Evolutionary conservation across 2,329 filamentous ascomycete genomes (phyloP), one percentile per base, ranked within the genome.

Genomic region (Nothophaeocryptopus gaeumannii): DNA sequence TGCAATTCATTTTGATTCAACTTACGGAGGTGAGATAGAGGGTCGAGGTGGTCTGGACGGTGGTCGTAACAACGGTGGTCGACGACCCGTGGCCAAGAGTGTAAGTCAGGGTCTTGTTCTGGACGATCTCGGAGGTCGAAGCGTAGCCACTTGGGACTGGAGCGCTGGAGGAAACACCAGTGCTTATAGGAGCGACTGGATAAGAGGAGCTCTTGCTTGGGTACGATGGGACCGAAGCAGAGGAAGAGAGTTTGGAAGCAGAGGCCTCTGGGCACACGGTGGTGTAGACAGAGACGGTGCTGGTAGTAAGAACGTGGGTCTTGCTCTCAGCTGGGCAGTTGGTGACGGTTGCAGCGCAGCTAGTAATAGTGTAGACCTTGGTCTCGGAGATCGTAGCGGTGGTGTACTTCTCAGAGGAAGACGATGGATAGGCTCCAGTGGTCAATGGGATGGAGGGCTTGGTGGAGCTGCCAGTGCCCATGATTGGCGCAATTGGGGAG

Each of bases 41-140:
- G 36, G 66, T 70, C 12, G 62, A 64, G 51, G 67, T 70, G 31
- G 57, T 59, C 50, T 67, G 56, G 43, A 69, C 38, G 14, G 67
- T 68, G 47, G 66, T 68, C 43, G 66, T 69, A 41, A 65, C 55
- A 38, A 65, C 60, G 33, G 59, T 65, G 47, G 60, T 59, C 34
- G 65, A 65, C n/a, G 64, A 56, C 40, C 65, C 66, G 44, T 55
- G 45, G 47, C 64, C 65, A 15, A 63, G 60, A 56, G 65, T 68
- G 63, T 67, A 69, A 54, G 66, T 67, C 39, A 66, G 46, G 37
- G 65, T 67, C 42, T 58, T 58, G 55, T 64, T 58, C 51, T 46
- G 60, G 55, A 63, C 59, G 38, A 58, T 39, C 39, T 62, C 64
- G 31, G 61, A 58, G 43, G 54, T 52, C 20, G 53, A 48, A 45